Evolutionary conservation across 139 green algal species (phyloP), one percentile per base, ranked within the genome.

Genomic region (Chlamydomonas urium): DNA sequence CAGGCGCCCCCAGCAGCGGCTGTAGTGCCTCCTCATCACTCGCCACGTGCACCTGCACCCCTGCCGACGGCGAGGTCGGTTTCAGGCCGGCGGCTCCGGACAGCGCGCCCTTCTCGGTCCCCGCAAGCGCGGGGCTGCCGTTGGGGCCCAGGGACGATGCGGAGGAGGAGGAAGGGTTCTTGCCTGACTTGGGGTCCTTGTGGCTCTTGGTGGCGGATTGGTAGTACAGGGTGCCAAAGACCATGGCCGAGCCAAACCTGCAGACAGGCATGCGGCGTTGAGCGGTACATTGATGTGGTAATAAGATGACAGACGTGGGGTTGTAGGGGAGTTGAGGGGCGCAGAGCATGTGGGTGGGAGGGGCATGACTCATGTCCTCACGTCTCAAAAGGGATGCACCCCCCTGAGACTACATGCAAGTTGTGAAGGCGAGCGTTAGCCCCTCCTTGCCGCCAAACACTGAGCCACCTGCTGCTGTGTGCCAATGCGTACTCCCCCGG

Each of bases 211-310:
- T 67, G 38, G 86, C 83, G 23, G 73, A 79, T 59, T 91, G 82
- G 74, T 89, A 91, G 79, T 91, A 90, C 29, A 90, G 78, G 0
- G 82, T 57, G 26, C 75, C 80, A 23, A 91, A 87, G 6, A 89
- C 83, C 35, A 91, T 75, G 63, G 59, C 4, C 35, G 83, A 87
- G 69, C 81, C 86, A 28, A 57, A 33, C 76, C 82, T 88, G 67
- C 35, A 73, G n/a, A 2, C 10, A 19, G n/a, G 45, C n/a, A n/a
- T n/a, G n/a, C n/a, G n/a, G n/a, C n/a, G n/a, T n/a, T n/a, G n/a
- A n/a, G n/a, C n/a, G n/a, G n/a, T n/a, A 56, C 45, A 17, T 17
- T 21, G 45, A 26, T 56, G 45, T 56, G 45, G 29, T 36, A 63
- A 63, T 63, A 63, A 10, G 24, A 26, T 26, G 14, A 36, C 6